Evolutionary conservation across 2,329 filamentous ascomycete species (phyloP), one percentile per base, ranked within the genome.

Genomic region (Sporothrix curviconia): DNA sequence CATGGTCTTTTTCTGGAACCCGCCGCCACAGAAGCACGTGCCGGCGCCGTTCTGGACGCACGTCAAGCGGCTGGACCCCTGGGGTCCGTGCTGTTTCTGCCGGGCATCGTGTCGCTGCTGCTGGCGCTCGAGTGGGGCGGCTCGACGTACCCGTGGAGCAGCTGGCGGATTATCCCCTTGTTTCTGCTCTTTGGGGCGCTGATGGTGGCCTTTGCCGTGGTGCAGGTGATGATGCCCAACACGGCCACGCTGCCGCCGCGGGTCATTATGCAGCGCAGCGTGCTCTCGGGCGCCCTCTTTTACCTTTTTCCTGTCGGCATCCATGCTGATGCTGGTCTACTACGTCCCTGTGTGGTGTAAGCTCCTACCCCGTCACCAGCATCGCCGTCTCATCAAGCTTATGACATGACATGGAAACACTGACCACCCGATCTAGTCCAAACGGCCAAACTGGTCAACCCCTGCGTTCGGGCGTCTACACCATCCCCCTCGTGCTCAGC

Each of bases 81-180:
- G n/a, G 64, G 64, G 49, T 60, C 59, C 1, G 3, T 61, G 5
- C 42, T 65, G 24, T 62, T 66, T 40, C 53, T 65, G 34, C 64
- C 64, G 11, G 57, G 70, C 15, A 69, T 74, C 17, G 64, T 76
- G 47, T 76, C 73, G 58, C 69, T 77, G 15, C 63, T 77, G 3
- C 66, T 78, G 17, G 75, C 75, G 6, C 66, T 78, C 14, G 72
- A 76, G 58, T 77, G 73, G 74, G 71, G 71, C 56, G 71, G 70
- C 15, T 65, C 61, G 14, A 67, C 64, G 40, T 69, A 72, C 55
- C 34, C 63, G 1, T 73, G 71, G 71, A 59, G 56, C 28, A 63
- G 60, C 55, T 66, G 62, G 8, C 66, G 67, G 36, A 67, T 72
- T 59, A 67, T 72, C 30, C 64, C 63, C 3, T 65, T 73, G 4